These are phyloP conservation scores for Metschnikowia santaceciliae DNA, from an alignment of 805 yeast species.

Conservation along the genomic window DNA sequence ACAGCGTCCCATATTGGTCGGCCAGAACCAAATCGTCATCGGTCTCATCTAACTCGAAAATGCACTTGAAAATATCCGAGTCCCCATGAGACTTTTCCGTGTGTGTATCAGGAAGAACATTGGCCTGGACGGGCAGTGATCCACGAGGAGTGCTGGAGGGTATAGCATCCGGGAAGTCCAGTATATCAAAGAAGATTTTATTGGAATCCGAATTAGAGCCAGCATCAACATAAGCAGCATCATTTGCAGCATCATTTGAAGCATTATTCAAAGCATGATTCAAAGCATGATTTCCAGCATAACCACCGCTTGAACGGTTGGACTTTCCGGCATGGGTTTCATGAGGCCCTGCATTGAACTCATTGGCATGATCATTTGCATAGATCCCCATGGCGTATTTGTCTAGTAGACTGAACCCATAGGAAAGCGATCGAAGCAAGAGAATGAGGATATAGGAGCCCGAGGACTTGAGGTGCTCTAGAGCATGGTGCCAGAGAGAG, in stretches of 20 bases:
- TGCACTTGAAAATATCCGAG: conserved; percentile 8
- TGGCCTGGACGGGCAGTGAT: background rate
- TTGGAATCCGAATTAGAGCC: too few relatives aligned
- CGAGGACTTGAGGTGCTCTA: background rate
- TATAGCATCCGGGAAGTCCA: background rate
- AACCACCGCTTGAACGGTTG: background rate
- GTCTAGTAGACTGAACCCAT: background rate
- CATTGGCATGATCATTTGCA: background rate
- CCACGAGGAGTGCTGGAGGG: background rate
- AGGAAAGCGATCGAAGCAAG: background rate
- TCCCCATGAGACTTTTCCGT: background rate
- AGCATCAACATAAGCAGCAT: background rate
- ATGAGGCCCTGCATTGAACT: too few relatives aligned
- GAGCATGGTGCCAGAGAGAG: background rate
- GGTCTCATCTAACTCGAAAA: conserved; percentile 14
- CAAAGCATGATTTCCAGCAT: too few relatives aligned
- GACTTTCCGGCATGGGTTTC: background rate
- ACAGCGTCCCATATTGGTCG: conserved; percentile 16
- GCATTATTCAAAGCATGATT: too few relatives aligned
- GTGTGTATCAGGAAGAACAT: background rate
- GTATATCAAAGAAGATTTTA: background rate
- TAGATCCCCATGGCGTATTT: background rate
- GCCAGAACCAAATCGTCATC: conserved; percentile 12
- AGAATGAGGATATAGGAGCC: background rate
- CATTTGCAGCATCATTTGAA: background rate